These are phyloP conservation scores for Harringtonia lauricola DNA, from an alignment of 2,329 filamentous ascomycete genomes.

Conservation along the genomic window DNA sequence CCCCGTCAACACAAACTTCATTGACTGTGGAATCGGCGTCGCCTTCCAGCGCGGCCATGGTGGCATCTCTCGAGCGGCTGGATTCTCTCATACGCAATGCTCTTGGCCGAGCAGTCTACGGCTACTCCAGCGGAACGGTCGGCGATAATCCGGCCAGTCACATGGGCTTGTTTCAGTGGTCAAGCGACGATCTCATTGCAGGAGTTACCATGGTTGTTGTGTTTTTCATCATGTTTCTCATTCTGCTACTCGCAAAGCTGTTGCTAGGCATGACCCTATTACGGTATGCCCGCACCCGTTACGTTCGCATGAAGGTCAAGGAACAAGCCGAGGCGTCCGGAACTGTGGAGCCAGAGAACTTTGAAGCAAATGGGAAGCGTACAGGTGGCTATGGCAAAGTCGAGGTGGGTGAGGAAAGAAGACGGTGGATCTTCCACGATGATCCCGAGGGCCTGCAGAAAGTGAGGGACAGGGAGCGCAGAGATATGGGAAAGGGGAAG, in stretches of 20 bases:
- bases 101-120: constrained; percentile 63
- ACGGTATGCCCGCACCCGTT: constrained; percentile 66
- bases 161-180: constrained; percentile 28
- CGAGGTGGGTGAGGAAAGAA: constrained; percentile 80
- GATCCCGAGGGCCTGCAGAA: constrained; percentile 59
- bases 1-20: constrained; percentile 53
- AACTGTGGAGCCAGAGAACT: constrained; percentile 38
- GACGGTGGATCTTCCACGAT: constrained; percentile 78
- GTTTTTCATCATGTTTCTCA: constrained; percentile 73
- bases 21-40: constrained; percentile 47
- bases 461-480: constrained; percentile 51
- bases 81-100: constrained; percentile 69
- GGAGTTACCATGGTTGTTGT: constrained; percentile 74
- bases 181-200: constrained; percentile 63
- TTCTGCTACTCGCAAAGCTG: constrained; percentile 75
- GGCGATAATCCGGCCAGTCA: constrained; percentile 13
- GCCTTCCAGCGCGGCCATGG: constrained; percentile 61
- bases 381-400: constrained; percentile 76
- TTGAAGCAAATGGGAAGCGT: constrained; percentile 61
- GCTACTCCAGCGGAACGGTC: constrained; percentile 27
- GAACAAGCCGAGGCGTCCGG: constrained; percentile 41
- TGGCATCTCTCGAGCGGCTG: constrained; percentile 67
- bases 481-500: constrained; percentile 45
- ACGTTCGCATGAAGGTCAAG: constrained; percentile 65
- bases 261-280: constrained; percentile 81